Evolutionary conservation across 2,329 filamentous ascomycete species (phyloP).

Genomic region (Aspergillus uvarum): DNA sequence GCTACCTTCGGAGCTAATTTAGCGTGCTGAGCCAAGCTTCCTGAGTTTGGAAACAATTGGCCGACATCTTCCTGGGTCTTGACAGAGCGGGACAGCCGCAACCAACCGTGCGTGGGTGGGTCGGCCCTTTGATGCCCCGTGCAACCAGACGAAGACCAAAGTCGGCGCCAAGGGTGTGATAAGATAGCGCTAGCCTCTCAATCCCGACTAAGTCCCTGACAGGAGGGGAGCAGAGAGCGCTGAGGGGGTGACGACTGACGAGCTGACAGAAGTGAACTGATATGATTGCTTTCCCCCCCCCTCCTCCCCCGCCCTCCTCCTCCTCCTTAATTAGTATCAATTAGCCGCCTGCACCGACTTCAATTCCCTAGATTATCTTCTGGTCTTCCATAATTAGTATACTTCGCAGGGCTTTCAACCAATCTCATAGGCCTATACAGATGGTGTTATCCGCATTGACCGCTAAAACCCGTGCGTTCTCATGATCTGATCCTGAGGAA

Average conservation of each 20-base stretch:
- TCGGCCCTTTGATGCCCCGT: constrained; percentile 6
- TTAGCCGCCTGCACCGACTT: constrained; percentile 14
- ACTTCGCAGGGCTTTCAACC: neutral
- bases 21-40: constrained; percentile 28
- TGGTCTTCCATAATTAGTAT: constrained; percentile 16
- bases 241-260: neutral
- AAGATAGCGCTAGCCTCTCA: constrained; percentile 8
- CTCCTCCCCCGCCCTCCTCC: no score
- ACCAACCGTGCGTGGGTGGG: constrained; percentile 21
- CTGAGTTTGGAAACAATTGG: constrained; percentile 18
- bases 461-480: neutral
- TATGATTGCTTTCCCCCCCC: no score
- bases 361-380: neutral
- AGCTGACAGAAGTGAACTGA: no score
- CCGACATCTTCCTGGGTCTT: constrained; percentile 9
- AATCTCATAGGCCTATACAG: neutral
- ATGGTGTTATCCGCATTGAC: neutral
- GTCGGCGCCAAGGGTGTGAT: constrained; percentile 18
- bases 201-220: constrained; percentile 2
- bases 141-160: neutral
- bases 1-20: constrained; percentile 14
- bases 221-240: no score
- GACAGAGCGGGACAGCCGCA: constrained; percentile 25
- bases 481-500: constrained; percentile 8
- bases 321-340: constrained; percentile 18